Evolutionary conservation across 2,329 filamentous ascomycete genomes (phyloP).

Genomic region (Neonectria punicea): DNA sequence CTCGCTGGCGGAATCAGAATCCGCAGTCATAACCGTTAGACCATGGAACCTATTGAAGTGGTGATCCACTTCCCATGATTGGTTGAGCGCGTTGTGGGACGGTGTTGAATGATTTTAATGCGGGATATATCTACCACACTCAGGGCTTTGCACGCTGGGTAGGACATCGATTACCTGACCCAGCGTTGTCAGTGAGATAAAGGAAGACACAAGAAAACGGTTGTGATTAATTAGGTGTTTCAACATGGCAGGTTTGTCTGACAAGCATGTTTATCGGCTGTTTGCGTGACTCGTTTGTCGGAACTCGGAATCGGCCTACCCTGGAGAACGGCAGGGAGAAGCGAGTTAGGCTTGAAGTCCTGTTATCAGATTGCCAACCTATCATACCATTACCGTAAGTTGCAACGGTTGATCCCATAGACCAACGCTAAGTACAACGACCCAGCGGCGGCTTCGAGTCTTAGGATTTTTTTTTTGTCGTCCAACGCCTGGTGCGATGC

Average conservation of each 20-base stretch:
- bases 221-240: not conserved
- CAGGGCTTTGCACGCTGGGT: too few relatives aligned
- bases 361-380: not conserved
- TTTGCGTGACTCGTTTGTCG: not conserved
- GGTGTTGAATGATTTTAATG: not conserved
- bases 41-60: constrained; percentile 28
- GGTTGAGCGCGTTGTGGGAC: constrained; percentile 13
- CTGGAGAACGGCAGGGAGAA: not conserved
- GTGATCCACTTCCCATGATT: constrained; percentile 23
- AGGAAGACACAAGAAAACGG: too few relatives aligned
- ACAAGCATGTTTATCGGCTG: not conserved
- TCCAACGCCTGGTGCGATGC: too few relatives aligned
- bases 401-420: not conserved
- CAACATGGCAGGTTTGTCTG: not conserved
- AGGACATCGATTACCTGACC: not conserved
- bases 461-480: not conserved
- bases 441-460: not conserved
- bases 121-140: constrained; percentile 7
- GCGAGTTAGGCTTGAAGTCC: not conserved
- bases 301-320: not conserved
- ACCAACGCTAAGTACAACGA: not conserved
- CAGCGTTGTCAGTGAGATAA: not conserved
- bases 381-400: not conserved
- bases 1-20: constrained; percentile 38
- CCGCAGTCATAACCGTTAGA: constrained; percentile 37